Conservation (phyloP, 306 rosid species). For the Trifolium fragiferum region DNA sequence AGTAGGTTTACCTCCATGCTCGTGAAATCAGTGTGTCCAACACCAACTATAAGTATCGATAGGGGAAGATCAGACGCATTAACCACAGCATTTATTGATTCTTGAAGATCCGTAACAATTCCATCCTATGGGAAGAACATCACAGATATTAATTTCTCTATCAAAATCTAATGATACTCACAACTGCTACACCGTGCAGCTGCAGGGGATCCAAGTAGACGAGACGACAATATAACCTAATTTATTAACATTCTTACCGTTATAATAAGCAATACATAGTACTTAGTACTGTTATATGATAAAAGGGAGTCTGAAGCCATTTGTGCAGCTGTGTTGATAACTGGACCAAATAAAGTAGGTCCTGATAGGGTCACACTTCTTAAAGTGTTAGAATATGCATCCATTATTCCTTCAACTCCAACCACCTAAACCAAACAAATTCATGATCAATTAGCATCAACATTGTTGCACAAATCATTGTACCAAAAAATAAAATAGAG, state of each 20-base stretch:
- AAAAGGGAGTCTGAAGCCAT: constrained; percentile 65
- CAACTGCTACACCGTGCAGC: no score
- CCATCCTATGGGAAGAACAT: constrained; percentile 70
- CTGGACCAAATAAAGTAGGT: constrained; percentile 87
- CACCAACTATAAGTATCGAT: constrained; percentile 86
- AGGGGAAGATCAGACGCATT: constrained; percentile 88
- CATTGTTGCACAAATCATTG: not conserved
- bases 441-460: not conserved
- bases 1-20: constrained; percentile 66
- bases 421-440: constrained; percentile 57
- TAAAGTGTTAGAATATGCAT: constrained; percentile 68
- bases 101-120: constrained; percentile 85
- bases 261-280: constrained; percentile 77
- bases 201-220: not conserved
- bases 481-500: not conserved
- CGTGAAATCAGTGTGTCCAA: constrained; percentile 76
- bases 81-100: constrained; percentile 77
- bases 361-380: constrained; percentile 66
- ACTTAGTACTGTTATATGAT: constrained; percentile 47
- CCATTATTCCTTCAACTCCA: constrained; percentile 88
- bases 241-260: constrained; percentile 55
- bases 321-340: constrained; percentile 73
- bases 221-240: not conserved
- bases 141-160: not conserved
- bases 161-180: no score